Evolutionary conservation across 1,284 basidiomycete species (phyloP), one percentile per base, ranked within the genome.

Genomic region (Ganoderma sinense): DNA sequence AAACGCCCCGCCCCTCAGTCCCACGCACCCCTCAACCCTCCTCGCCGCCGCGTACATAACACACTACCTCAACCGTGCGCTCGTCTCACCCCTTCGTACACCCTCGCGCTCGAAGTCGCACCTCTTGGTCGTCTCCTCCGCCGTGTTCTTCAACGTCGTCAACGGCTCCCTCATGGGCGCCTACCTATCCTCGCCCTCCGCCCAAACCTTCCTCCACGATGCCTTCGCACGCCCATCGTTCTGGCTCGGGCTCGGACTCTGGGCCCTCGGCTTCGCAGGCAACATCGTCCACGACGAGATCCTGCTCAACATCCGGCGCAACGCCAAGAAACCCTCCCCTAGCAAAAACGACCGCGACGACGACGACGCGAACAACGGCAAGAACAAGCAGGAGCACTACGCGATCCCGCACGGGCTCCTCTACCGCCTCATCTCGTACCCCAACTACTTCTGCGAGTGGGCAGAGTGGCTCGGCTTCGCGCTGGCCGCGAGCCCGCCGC

Each of bases 381-480:
- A 76, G 62, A 69, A 74, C 55, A 66, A 74, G 41, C 71, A 80
- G 59, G 82, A 83, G 68, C 85, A 91, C 80, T 98, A 98, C 79
- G 89, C 89, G 4, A 91, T 98, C 71, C 97, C 97, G 0, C 85
- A 90, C 65, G 96, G 96, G 0, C 89, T 90, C 4, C 83, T 97
- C 40, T 98, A 94, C 84, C 77, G 81, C 62, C 90, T 87, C 78
- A 85, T 98, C 73, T 95, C 95, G n/a, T 97, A 91, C 81, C 96
- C 97, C 1, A 97, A 98, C 82, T 98, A 98, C 80, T 84, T 96
- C 63, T 96, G 93, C 81, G 96, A 97, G 80, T 98, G 94, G 94
- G 75, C 91, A 65, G 95, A 97, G 81, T 97, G 94, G 94, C 76
- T 89, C 11, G 93, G 91, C 11, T 96, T 91, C 77, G 92, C 94